Evolutionary conservation across 2,329 filamentous ascomycete genomes (phyloP).

Genomic region (Colletotrichum paranaense): DNA sequence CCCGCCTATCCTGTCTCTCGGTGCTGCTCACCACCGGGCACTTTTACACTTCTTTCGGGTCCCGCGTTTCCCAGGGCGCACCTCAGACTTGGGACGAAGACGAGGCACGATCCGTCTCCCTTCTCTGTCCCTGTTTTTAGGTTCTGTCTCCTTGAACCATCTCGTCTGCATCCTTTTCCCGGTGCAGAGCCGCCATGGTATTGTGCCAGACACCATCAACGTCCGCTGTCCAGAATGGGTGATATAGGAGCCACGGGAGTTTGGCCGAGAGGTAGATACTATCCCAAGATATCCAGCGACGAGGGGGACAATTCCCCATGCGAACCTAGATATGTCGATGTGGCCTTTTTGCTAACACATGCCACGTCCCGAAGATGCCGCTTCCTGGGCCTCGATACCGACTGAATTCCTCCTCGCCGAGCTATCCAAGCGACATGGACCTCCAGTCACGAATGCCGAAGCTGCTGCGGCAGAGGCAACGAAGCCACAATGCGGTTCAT

Average conservation of each 20-base stretch:
- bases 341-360: neutral
- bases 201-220: slow-evolving; percentile 23
- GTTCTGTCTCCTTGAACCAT: neutral
- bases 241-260: slow-evolving; percentile 21
- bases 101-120: slow-evolving; percentile 12
- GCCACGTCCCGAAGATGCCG: slow-evolving; percentile 41
- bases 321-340: neutral
- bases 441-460: slow-evolving; percentile 25
- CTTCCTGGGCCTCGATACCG: slow-evolving; percentile 60
- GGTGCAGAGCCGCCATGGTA: slow-evolving; percentile 29
- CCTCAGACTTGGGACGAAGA: slow-evolving; percentile 27
- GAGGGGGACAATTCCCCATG: neutral
- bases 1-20: neutral
- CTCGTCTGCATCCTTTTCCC: slow-evolving; percentile 8
- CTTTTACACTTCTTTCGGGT: slow-evolving; percentile 1
- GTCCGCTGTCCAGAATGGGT: slow-evolving; percentile 34
- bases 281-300: neutral
- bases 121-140: neutral
- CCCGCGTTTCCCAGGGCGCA: slow-evolving; percentile 7
- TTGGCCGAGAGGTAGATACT: slow-evolving; percentile 28
- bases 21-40: neutral
- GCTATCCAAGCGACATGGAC: slow-evolving; percentile 58
- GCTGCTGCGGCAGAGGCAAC: slow-evolving; percentile 45
- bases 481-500: slow-evolving; percentile 64
- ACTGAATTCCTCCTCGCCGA: slow-evolving; percentile 65